Percentiles rank a stretch among this genome's conserved stretches.
Conservation (phyloP, 352 stramenopile genomes). For the Phytophthora chlamydospora region DNA sequence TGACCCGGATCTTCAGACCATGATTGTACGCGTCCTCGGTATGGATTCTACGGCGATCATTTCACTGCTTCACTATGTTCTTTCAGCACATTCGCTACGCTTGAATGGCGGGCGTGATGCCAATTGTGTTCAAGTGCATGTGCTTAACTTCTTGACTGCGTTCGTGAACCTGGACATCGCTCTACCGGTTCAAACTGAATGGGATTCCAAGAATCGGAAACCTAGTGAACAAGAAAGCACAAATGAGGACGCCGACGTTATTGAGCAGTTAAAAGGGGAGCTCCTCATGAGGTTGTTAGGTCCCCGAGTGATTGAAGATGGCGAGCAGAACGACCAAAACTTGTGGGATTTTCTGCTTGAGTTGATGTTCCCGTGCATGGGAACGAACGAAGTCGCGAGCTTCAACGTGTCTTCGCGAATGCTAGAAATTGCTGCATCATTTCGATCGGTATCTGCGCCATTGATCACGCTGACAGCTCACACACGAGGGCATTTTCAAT, state of each 20-base stretch:
- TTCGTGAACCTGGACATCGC: slow-evolving; percentile 48
- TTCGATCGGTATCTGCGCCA: slow-evolving; percentile 14
- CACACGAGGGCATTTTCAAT: slow-evolving; percentile 14
- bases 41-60: slow-evolving; percentile 33
- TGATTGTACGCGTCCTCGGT: slow-evolving; percentile 43
- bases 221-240: slow-evolving; percentile 6
- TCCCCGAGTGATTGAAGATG: slow-evolving; percentile 30
- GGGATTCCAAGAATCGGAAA: slow-evolving; percentile 22
- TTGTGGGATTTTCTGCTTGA: slow-evolving; percentile 48
- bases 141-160: slow-evolving; percentile 42
- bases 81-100: slow-evolving; percentile 14
- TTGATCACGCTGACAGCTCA: slow-evolving; percentile 20
- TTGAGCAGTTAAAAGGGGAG: slow-evolving; percentile 67
- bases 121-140: slow-evolving; percentile 26
- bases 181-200: slow-evolving; percentile 29
- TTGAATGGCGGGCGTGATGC: slow-evolving; percentile 12
- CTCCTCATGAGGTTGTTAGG: slow-evolving; percentile 54
- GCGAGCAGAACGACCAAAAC: slow-evolving; percentile 36
- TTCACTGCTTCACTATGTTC: slow-evolving; percentile 30
- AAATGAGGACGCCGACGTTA: slow-evolving; percentile 47
- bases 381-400: slow-evolving; percentile 4
- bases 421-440: slow-evolving; percentile 15
- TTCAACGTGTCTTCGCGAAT: slow-evolving; percentile 12
- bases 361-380: slow-evolving; percentile 23
- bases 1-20: slow-evolving; percentile 50